These are phyloP conservation scores for Musa acuminata DNA, from an alignment of 176 grass and related monocot genomes.

Conservation along the genomic window DNA sequence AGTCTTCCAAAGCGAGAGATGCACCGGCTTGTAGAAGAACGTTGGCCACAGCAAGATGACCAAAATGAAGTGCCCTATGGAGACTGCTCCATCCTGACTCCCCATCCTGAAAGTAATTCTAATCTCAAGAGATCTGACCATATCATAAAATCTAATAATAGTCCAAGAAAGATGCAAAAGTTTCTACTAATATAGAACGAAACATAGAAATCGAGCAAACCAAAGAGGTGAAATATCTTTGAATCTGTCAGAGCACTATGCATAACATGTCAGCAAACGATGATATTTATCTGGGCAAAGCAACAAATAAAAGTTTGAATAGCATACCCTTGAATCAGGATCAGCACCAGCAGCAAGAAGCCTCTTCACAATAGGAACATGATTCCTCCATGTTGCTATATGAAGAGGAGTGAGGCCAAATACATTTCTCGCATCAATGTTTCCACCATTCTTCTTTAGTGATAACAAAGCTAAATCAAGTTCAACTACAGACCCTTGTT, in stretches of 20 bases:
- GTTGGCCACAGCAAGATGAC: constrained; percentile 71
- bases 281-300: background rate
- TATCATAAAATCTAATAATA: background rate
- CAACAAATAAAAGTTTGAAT: constrained; percentile 7
- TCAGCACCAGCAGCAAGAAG: constrained; percentile 79
- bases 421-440: constrained; percentile 69
- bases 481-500: constrained; percentile 85
- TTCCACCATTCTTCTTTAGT: constrained; percentile 74
- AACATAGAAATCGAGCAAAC: background rate
- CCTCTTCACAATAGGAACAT: constrained; percentile 70
- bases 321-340: constrained; percentile 90
- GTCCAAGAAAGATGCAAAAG: background rate
- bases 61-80: constrained; percentile 95
- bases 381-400: constrained; percentile 96
- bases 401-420: constrained; percentile 95
- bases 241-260: too few relatives aligned
- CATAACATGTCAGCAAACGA: background rate
- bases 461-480: constrained; percentile 68
- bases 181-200: background rate
- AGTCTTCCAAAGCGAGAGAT: constrained; percentile 79
- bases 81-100: constrained; percentile 98
- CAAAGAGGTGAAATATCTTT: background rate
- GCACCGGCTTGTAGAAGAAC: constrained; percentile 72
- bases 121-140: background rate
- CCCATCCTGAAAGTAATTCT: constrained; percentile 53